A percentile compares a stretch with the other conserved stretches of the same genome.
These are phyloP conservation scores for Diaporthe helianthi DNA, from an alignment of 2,329 filamentous ascomycete genomes.

Conservation along the genomic window DNA sequence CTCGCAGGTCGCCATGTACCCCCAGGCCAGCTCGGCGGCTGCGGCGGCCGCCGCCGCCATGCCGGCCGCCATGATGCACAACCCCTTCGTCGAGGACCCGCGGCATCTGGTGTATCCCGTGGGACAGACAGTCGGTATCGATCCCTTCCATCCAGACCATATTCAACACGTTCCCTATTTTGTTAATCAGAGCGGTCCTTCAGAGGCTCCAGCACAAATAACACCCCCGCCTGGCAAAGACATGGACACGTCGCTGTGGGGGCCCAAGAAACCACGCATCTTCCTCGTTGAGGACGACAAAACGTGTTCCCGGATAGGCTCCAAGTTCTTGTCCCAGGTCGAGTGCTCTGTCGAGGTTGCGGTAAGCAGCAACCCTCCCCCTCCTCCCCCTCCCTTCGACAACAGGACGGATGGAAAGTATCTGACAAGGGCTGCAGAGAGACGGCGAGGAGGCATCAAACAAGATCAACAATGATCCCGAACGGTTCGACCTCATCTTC, in stretches of 20 bases:
- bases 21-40: conserved; percentile 48
- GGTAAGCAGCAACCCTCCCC: conserved; percentile 52
- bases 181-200: conserved; percentile 69
- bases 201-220: conserved; percentile 50
- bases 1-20: conserved; percentile 60
- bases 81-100: conserved; percentile 60
- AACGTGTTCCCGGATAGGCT: conserved; percentile 71
- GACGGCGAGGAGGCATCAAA: conserved; percentile 92
- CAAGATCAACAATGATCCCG: conserved; percentile 68
- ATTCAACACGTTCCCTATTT: conserved; percentile 93
- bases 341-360: conserved; percentile 73
- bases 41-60: conserved; percentile 41
- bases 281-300: conserved; percentile 87
- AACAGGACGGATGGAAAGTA: not conserved
- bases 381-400: not conserved
- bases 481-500: conserved; percentile 72
- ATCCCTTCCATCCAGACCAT: conserved; percentile 93
- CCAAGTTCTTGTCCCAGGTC: conserved; percentile 71
- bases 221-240: conserved; percentile 46
- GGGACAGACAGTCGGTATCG: conserved; percentile 88
- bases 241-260: conserved; percentile 59
- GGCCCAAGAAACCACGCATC: conserved; percentile 74
- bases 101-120: conserved; percentile 85
- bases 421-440: conserved; percentile 55
- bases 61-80: conserved; percentile 53